phyloP scores from a whole-genome alignment of 768 basidiomycete genomes.

The Pleurotus eryngii region DNA sequence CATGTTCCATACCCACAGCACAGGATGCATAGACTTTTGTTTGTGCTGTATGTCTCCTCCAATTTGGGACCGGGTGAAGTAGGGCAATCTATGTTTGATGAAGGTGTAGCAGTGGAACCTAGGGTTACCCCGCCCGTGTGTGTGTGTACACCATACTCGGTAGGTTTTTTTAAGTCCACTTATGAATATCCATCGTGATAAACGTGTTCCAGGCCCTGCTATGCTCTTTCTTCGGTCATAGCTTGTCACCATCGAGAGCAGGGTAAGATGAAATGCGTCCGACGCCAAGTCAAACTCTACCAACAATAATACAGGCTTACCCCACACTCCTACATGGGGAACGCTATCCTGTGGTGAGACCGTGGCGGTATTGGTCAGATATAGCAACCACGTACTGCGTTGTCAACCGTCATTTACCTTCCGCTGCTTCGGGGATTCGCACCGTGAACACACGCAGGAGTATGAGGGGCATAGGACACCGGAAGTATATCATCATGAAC shows the following conservation, averaged over 20 bases:
- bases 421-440: not conserved
- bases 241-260: constrained; percentile 6
- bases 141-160: not conserved
- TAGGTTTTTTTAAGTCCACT: not conserved
- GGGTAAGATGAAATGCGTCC: constrained; percentile 3
- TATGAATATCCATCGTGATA: constrained; percentile 3
- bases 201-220: not conserved
- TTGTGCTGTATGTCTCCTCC: not conserved
- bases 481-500: too few relatives aligned
- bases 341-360: not conserved
- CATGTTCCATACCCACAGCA: too few relatives aligned
- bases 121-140: not conserved
- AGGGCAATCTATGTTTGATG: not conserved
- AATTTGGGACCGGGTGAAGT: constrained; percentile 1
- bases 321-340: constrained; percentile 6
- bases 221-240: constrained; percentile 5
- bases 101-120: not conserved
- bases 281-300: constrained; percentile 4
- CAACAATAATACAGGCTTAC: not conserved
- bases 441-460: not conserved
- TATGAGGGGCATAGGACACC: not conserved
- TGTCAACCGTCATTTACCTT: too few relatives aligned
- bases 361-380: too few relatives aligned
- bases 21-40: too few relatives aligned
- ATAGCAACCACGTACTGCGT: too few relatives aligned